Percentiles rank a stretch among this genome's conserved stretches.
These are phyloP conservation scores for Neopestalotiopsis sp. DNA, from an alignment of 2,329 filamentous ascomycete species.

Conservation along the genomic window DNA sequence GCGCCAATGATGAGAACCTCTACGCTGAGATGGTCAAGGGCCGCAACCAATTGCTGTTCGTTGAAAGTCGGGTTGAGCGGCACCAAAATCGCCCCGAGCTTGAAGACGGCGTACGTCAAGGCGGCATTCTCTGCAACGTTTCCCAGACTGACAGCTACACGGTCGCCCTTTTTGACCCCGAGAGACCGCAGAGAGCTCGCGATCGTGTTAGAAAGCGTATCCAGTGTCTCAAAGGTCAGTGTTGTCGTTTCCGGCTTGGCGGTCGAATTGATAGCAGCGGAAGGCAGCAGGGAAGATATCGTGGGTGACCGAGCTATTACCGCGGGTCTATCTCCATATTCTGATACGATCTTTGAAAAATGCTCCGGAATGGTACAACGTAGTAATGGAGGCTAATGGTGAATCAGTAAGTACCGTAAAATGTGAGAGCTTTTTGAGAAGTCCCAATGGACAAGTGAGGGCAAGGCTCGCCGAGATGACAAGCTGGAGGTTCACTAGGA, in stretches of 20 bases:
- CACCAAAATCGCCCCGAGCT: slow-evolving; percentile 92
- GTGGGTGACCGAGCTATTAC: slow-evolving; percentile 56
- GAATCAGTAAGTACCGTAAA: not conserved
- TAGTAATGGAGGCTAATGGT: slow-evolving; percentile 66
- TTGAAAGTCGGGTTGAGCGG: slow-evolving; percentile 93
- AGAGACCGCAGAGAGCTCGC: slow-evolving; percentile 71
- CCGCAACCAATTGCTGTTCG: slow-evolving; percentile 75
- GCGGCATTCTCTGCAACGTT: slow-evolving; percentile 85
- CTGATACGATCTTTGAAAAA: slow-evolving; percentile 68
- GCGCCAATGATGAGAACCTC: slow-evolving; percentile 82
- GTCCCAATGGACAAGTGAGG: not conserved
- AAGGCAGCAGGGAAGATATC: slow-evolving; percentile 25
- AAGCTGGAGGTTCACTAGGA: too few species aligned
- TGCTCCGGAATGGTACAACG: slow-evolving; percentile 74
- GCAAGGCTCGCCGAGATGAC: not conserved
- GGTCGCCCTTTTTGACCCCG: slow-evolving; percentile 80
- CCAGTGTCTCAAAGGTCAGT: slow-evolving; percentile 77
- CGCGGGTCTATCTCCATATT: slow-evolving; percentile 67
- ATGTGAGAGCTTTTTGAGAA: not conserved
- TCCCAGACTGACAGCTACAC: slow-evolving; percentile 85
- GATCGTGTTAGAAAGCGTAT: slow-evolving; percentile 76
- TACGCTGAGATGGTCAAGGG: slow-evolving; percentile 75
- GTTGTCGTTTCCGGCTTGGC: slow-evolving; percentile 64
- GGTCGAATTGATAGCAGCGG: slow-evolving; percentile 44
- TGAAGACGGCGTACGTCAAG: slow-evolving; percentile 88